These are phyloP conservation scores for Zopfia rhizophila DNA, from an alignment of 2,329 filamentous ascomycete genomes.

Conservation along the genomic window DNA sequence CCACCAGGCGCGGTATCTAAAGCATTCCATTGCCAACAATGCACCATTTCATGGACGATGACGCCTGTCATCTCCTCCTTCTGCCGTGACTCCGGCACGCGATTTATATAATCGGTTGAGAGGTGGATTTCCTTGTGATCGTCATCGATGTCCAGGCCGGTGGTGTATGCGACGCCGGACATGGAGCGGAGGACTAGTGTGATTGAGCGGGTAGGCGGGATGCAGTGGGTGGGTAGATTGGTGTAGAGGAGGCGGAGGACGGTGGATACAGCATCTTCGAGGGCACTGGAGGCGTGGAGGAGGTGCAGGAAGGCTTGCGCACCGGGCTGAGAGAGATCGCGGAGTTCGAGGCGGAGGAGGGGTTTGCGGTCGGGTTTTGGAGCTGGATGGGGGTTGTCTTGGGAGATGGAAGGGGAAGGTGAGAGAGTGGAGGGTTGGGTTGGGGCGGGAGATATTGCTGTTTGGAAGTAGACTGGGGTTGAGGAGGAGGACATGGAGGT, in stretches of 20 bases:
- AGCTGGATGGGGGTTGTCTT: conserved; percentile 4
- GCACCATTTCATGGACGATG: conserved; percentile 90
- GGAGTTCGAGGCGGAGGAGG: conserved; percentile 59
- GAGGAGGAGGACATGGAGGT: conserved; percentile 29
- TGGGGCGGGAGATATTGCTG: conserved; percentile 42
- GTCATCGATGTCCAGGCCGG: conserved; percentile 77
- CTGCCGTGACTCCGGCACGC: conserved; percentile 45
- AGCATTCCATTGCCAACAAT: conserved; percentile 89
- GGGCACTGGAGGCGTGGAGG: conserved; percentile 69
- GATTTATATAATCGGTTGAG: conserved; percentile 76
- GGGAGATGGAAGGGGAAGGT: conserved; percentile 15
- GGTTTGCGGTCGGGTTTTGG: conserved; percentile 50
- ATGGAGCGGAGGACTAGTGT: conserved; percentile 84
- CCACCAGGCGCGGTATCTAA: conserved; percentile 69
- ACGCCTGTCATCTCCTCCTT: conserved; percentile 81
- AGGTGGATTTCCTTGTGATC: conserved; percentile 96
- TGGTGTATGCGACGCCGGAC: conserved; percentile 89
- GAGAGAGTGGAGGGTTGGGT: conserved; percentile 37
- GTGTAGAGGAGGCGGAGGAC: conserved; percentile 80
- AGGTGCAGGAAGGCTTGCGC: conserved; percentile 73
- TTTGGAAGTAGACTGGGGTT: conserved; percentile 50
- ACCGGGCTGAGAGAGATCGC: conserved; percentile 66
- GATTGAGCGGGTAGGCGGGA: conserved; percentile 80
- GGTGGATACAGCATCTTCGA: conserved; percentile 71
- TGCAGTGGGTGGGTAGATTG: conserved; percentile 36